Conservation (phyloP, 2,329 filamentous ascomycete genomes). For the Colletotrichum eremochloae region DNA sequence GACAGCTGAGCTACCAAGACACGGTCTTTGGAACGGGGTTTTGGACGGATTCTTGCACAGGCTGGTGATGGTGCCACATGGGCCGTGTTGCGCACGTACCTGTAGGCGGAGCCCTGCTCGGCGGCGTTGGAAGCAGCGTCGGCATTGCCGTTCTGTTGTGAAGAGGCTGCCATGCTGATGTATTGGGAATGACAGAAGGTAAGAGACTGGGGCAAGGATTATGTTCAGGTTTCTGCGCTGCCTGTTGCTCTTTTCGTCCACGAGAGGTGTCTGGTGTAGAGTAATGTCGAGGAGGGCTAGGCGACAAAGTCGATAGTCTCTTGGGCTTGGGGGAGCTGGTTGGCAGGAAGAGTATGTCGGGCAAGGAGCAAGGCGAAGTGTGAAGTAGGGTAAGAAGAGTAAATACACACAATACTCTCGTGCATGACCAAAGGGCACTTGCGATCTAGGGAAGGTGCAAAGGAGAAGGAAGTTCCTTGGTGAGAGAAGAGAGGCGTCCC, state of each 20-base stretch:
- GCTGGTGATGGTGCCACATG: neutral
- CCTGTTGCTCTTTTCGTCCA: neutral
- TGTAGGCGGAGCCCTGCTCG: conserved; percentile 2
- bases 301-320: neutral
- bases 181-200: neutral
- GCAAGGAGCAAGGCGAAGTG: neutral
- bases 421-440: neutral
- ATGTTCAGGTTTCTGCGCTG: neutral
- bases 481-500: neutral
- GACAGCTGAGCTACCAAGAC: neutral
- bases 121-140: neutral
- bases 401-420: neutral
- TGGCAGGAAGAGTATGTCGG: neutral
- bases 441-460: neutral
- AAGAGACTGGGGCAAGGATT: neutral
- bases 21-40: too few species aligned
- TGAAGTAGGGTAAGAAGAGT: neutral
- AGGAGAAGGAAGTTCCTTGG: too few species aligned
- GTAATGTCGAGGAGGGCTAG: neutral
- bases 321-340: too few species aligned
- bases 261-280: neutral
- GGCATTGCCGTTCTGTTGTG: neutral
- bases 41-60: neutral
- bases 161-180: neutral
- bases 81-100: neutral